Evolutionary conservation across 768 basidiomycete species (phyloP).

Genomic region (Tubosaeta sp.): DNA sequence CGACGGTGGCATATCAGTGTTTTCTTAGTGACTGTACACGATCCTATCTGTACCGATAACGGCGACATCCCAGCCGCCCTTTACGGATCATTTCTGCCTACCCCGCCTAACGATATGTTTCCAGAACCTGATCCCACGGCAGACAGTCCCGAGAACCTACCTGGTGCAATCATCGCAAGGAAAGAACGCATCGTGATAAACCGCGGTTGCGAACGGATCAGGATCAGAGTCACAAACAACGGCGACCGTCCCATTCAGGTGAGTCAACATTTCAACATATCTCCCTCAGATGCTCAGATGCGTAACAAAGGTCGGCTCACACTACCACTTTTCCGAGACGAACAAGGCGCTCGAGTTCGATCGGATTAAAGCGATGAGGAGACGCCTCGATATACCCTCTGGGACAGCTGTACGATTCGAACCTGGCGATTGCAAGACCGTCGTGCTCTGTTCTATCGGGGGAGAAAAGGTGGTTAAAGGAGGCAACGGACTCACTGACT

Average conservation of each 20-base stretch:
- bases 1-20: slow-evolving; percentile 36
- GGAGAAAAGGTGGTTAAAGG: slow-evolving; percentile 72
- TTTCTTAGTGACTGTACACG: slow-evolving; percentile 96
- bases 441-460: slow-evolving; percentile 74
- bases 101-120: slow-evolving; percentile 66
- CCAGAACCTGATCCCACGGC: slow-evolving; percentile 46
- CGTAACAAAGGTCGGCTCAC: slow-evolving; percentile 71
- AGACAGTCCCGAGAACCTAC: slow-evolving; percentile 51
- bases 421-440: slow-evolving; percentile 84
- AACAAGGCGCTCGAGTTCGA: slow-evolving; percentile 82
- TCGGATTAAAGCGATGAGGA: slow-evolving; percentile 73
- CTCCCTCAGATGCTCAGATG: background rate
- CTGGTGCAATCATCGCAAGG: slow-evolving; percentile 73
- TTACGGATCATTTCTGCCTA: slow-evolving; percentile 91
- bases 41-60: slow-evolving; percentile 82
- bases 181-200: slow-evolving; percentile 73
- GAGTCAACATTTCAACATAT: slow-evolving; percentile 15
- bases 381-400: slow-evolving; percentile 86
- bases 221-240: slow-evolving; percentile 77
- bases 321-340: slow-evolving; percentile 92
- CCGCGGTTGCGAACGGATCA: slow-evolving; percentile 61
- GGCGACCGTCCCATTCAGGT: slow-evolving; percentile 95
- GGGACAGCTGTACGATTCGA: slow-evolving; percentile 97
- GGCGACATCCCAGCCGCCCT: slow-evolving; percentile 81
- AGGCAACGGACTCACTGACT: slow-evolving; percentile 57